Percentiles rank a stretch among this genome's conserved stretches.
These are phyloP conservation scores for Malania oleifera DNA, from an alignment of 164 flowering plant genomes.

Conservation along the genomic window DNA sequence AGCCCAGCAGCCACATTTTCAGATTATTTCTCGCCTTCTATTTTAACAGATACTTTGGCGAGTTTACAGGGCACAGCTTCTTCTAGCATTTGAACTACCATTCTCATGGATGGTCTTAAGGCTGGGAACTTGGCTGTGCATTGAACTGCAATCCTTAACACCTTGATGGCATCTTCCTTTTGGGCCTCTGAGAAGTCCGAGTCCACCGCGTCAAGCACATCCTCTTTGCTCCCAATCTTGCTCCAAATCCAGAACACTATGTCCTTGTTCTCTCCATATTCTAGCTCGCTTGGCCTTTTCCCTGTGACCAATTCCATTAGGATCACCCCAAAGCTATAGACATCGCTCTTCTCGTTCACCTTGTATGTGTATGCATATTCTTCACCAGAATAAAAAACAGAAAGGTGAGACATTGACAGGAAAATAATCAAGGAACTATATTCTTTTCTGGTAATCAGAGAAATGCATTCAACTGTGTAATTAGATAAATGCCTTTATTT, in stretches of 20 bases:
- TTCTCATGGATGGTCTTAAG: slow-evolving; percentile 72
- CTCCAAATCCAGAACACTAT: slow-evolving; percentile 50
- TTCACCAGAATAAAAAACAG: slow-evolving; percentile 14
- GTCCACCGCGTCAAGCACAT: slow-evolving; percentile 34
- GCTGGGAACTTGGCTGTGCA: slow-evolving; percentile 59
- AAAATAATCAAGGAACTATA: neutral
- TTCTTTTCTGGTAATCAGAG: too few relatives aligned
- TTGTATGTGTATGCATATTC: slow-evolving; percentile 64
- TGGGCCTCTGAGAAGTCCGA: slow-evolving; percentile 31
- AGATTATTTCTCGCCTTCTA: slow-evolving; percentile 17
- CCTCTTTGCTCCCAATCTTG: slow-evolving; percentile 27
- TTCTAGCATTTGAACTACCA: slow-evolving; percentile 72
- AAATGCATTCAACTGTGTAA: too few relatives aligned
- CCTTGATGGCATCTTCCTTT: slow-evolving; percentile 52
- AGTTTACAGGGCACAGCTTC: slow-evolving; percentile 46
- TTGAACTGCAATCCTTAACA: slow-evolving; percentile 41
- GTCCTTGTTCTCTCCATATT: slow-evolving; percentile 61
- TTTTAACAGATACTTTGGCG: slow-evolving; percentile 16
- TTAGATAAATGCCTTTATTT: too few relatives aligned
- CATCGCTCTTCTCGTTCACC: slow-evolving; percentile 64
- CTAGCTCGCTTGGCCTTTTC: slow-evolving; percentile 51
- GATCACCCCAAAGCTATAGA: slow-evolving; percentile 79
- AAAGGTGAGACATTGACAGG: neutral
- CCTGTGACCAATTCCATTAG: slow-evolving; percentile 73
- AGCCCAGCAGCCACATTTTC: too few relatives aligned